Percentiles rank a stretch among this genome's conserved stretches.
Conservation (phyloP, 2,329 filamentous ascomycete genomes). For the Talaromyces rugulosus region DNA sequence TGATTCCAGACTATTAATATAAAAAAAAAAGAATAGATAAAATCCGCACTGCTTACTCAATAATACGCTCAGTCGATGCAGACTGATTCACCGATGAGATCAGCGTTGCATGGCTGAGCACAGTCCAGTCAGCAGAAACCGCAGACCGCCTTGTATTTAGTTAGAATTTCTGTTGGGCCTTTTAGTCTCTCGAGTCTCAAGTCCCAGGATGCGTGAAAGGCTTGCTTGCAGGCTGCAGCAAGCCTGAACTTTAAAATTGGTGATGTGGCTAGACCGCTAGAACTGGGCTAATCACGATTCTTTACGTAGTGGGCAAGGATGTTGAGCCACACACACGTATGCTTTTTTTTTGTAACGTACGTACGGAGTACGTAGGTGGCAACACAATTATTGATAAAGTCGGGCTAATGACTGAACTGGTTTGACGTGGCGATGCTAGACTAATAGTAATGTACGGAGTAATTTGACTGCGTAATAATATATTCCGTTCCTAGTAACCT, state of each 20-base stretch:
- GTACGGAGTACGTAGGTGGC: not conserved
- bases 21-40: not conserved
- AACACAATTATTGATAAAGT: not conserved
- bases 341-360: too few species aligned
- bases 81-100: not conserved
- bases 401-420: not conserved
- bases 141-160: not conserved
- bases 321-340: not conserved
- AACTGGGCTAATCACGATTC: not conserved
- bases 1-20: not conserved
- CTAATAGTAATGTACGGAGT: not conserved
- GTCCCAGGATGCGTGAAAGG: too few species aligned
- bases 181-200: too few species aligned
- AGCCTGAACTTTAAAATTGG: not conserved
- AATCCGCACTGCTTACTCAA: not conserved
- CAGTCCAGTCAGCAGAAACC: not conserved
- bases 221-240: not conserved
- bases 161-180: too few species aligned
- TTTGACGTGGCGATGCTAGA: not conserved
- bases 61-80: too few species aligned
- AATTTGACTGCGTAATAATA: not conserved
- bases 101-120: not conserved
- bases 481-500: too few species aligned
- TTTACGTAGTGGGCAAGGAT: not conserved
- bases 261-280: not conserved